Evolutionary conservation across 495 filamentous ascomycete genomes (phyloP), one percentile per base, ranked within the genome.

Genomic region (Jackrogersella multiformis): DNA sequence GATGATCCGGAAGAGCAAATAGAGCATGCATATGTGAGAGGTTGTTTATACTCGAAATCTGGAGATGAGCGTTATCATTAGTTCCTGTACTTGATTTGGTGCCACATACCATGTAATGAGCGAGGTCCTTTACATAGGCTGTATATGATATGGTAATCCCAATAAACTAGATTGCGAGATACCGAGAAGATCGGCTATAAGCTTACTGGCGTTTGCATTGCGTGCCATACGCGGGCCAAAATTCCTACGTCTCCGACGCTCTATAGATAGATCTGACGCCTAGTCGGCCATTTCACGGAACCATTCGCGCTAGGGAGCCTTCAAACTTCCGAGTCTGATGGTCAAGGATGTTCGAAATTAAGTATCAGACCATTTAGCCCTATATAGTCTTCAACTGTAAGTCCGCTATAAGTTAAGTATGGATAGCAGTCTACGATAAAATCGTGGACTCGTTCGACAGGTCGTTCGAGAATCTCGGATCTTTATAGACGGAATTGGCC

Each of bases 261-360:
- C 58, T 18, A 15, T 3, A 35, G 46, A 55, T 28, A 18, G 23
- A 41, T 23, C 28, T 34, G 38, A 38, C 35, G 23, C 35, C 51
- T 46, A 32, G 30, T 59, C 67, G 67, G 67, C 23, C 61, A 55
- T 45, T 66, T 45, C 20, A 53, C 56, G 61, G 67, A 8, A 54
- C 21, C 45, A 61, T 53, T 32, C 46, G 30, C 36, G 34, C 16
- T 58, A 9, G 44, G 21, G 46, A 66, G 18, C 16, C 49, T 54
- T 36, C 56, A 16, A 70, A 65, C 57, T 66, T 61, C 61, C 61
- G 67, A 61, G 32, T 30, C 42, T 48, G 36, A 52, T 6, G 46
- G 57, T 53, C 67, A 66, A 62, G 67, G 61, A 48, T 69, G 41
- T 36, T 42, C 32, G 57, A 66, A 58, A 66, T 70, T 66, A 70